Evolutionary conservation across 768 basidiomycete species (phyloP), one percentile per base, ranked within the genome.

Genomic region (Boletus pseudo-olivaceus): DNA sequence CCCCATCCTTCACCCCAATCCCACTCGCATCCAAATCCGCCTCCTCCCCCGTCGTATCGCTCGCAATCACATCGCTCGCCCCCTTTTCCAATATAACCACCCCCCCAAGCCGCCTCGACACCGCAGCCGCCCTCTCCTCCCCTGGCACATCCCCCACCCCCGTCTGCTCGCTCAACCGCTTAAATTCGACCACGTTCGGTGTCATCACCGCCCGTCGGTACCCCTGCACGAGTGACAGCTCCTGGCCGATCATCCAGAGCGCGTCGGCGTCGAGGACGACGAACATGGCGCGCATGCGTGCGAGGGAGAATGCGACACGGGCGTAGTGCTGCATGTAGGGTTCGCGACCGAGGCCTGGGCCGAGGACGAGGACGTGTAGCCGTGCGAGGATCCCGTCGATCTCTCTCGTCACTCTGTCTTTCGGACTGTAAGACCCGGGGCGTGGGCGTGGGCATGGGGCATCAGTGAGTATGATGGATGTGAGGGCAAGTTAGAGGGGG

Each of bases 261-360:
- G 88, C 93, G 66, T 99, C 96, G 1, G 96, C 97, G 63, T 99
- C 97, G 15, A 99, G 77, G 17, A 98, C 94, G 57, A 98, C 75
- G 68, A 87, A 96, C 84, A 95, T 88, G 49, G 85, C 87, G 35
- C 81, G 78, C 46, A 69, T 58, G n/a, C 78, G 77, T 4, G 96
- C 96, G 39, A 96, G 76, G 10, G 72, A 71, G 19, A 98, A 74
- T 0, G 95, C 93, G 27, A 85, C 69, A 53, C 81, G 81, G 1
- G 94, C 95, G 53, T 83, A 93, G 5, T 69, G 71, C 66, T 92
- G 91, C 93, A 98, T 99, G 73, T 92, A 90, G 4, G 79, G 71
- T 63, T 93, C 92, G 1, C 97, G 84, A 0, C 97, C 97, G 0
- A 99, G 81, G 6, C 97, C 97, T 0, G 97, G 97, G 0, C 97